Conservation (phyloP, 352 stramenopile species). For the Thraustochytrium striatum region DNA sequence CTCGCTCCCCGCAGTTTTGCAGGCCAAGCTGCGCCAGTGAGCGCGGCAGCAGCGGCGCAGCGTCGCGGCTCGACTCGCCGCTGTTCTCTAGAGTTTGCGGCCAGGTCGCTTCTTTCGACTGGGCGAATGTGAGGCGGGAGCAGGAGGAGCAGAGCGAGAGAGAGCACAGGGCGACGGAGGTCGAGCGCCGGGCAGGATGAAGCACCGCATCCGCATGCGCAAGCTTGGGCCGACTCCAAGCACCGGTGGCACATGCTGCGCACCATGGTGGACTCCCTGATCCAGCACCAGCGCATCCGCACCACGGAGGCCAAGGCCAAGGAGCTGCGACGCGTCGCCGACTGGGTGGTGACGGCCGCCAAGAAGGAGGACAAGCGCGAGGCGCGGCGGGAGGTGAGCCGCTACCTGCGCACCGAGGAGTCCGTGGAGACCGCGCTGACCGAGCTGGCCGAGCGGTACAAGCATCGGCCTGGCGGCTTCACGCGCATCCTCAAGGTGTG, state of each 20-base stretch:
- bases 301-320: conserved; percentile 84
- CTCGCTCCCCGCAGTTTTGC: too few species aligned
- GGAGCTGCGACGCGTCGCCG: conserved; percentile 75
- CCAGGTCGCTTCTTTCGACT: too few species aligned
- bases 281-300: conserved; percentile 82
- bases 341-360: conserved; percentile 78
- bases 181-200: conserved; percentile 68
- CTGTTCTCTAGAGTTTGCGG: too few species aligned
- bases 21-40: too few species aligned
- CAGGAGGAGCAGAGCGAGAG: too few species aligned
- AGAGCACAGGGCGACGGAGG: too few species aligned
- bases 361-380: conserved; percentile 68
- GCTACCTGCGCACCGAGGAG: neutral
- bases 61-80: too few species aligned
- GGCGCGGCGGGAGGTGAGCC: neutral
- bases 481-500: conserved; percentile 49
- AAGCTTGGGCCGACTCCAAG: conserved; percentile 76
- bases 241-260: conserved; percentile 80
- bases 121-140: too few species aligned
- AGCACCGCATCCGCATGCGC: conserved; percentile 73
- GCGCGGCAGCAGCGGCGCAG: too few species aligned
- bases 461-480: conserved; percentile 48
- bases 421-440: conserved; percentile 49
- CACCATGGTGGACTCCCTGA: conserved; percentile 79
- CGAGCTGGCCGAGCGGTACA: conserved; percentile 49